These are phyloP conservation scores for Hibiscus tridactylites DNA, from an alignment of 345 rosid genomes.

Conservation along the genomic window DNA sequence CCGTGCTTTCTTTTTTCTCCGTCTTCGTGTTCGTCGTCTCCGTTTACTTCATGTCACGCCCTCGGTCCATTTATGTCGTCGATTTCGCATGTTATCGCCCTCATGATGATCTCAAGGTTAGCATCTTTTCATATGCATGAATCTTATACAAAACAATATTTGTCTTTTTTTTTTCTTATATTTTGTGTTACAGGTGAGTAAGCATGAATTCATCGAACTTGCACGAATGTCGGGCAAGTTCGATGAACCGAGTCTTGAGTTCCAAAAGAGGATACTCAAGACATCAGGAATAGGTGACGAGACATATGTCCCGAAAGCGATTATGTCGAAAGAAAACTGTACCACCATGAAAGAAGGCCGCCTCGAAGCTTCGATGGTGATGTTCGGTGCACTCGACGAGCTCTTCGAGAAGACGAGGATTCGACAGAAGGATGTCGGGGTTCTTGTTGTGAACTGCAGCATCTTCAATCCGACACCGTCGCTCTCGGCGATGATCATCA, in stretches of 20 bases:
- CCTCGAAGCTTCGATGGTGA: slow-evolving; percentile 65
- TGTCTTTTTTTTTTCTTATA: background rate
- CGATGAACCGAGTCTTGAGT: slow-evolving; percentile 49
- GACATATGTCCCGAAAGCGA: slow-evolving; percentile 63
- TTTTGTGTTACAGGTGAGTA: slow-evolving; percentile 44
- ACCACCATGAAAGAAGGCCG: slow-evolving; percentile 91
- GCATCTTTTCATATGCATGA: background rate
- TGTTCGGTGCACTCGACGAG: slow-evolving; percentile 91
- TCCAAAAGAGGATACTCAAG: slow-evolving; percentile 57
- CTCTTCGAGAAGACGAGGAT: slow-evolving; percentile 76
- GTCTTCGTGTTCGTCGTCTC: slow-evolving; percentile 64
- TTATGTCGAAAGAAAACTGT: slow-evolving; percentile 45
- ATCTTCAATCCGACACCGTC: slow-evolving; percentile 95
- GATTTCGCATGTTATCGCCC: slow-evolving; percentile 84
- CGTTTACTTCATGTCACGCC: slow-evolving; percentile 76
- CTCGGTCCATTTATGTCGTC: slow-evolving; percentile 72
- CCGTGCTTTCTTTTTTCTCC: slow-evolving; percentile 52
- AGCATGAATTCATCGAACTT: slow-evolving; percentile 51
- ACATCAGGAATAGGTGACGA: slow-evolving; percentile 85
- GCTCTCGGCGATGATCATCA: slow-evolving; percentile 83
- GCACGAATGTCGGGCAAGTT: slow-evolving; percentile 58
- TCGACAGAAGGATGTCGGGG: slow-evolving; percentile 80
- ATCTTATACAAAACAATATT: background rate
- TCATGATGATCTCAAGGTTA: slow-evolving; percentile 74
- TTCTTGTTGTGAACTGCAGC: slow-evolving; percentile 93